Evolutionary conservation across 2,329 filamentous ascomycete species (phyloP), one percentile per base, ranked within the genome.

Genomic region (Pyrenophora graminea): DNA sequence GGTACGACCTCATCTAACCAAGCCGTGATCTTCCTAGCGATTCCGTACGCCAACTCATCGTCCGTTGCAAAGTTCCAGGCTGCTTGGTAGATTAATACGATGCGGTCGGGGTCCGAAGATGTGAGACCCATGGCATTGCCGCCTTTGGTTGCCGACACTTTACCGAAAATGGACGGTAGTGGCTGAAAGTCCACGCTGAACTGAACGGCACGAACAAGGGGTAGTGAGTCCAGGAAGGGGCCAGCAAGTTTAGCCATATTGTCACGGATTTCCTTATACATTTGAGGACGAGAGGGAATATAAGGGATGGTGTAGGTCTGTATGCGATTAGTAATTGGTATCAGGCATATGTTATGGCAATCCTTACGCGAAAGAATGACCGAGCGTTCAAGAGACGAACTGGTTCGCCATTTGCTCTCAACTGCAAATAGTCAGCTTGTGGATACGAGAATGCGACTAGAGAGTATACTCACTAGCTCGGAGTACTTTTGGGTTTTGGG

Each of bases 211-310:
- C 58, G 42, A 31, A 42, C 36, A 4, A 55, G 13, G 18, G 42
- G 58, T 1, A 53, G 52, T 6, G 31, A 18, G 30, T 32, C 63
- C 13, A 70, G 61, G 50, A 67, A 64, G 2, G 55, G 55, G n/a
- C 36, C 48, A 1, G 65, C 54, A 43, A 74, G 59, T 0, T 61
- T 15, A 5, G 49, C 41, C 43, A 68, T 70, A 37, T 70, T 67
- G 31, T 65, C 58, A 12, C 62, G 63, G 38, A 75, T 73, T 37
- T 71, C 67, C 15, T 48, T 49, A 52, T 76, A 73, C 48, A 75
- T 68, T 12, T 67, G 60, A 0, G 67, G 64, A 3, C 67, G 61
- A n/a, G 57, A 53, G 19, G 58, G 18, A 39, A 65, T 59, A 32
- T 64, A 63, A 15, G 63, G 65, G 19, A 68, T 25, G 3, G 64